phyloP scores from a whole-genome alignment of 1,139 yeast species.

The Barnettozyma hawaiiensis region DNA sequence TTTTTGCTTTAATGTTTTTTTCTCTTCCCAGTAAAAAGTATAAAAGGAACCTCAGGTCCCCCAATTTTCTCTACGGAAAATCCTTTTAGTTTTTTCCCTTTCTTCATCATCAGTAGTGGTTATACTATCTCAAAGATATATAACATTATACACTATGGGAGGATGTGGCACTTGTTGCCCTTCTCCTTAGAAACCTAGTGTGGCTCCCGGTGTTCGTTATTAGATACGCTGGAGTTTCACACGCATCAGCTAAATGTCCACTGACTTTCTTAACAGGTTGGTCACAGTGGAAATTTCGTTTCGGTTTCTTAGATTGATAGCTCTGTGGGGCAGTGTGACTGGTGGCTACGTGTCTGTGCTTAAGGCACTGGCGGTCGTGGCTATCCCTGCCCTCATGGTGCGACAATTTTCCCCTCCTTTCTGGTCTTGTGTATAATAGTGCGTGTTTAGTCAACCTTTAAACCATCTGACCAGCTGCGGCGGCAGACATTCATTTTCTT shows the following conservation, averaged over 20 bases:
- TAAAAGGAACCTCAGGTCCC: constrained; percentile 16
- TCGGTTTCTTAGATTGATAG: constrained; percentile 28
- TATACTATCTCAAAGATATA: constrained; percentile 59
- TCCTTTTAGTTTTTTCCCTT: constrained; percentile 3
- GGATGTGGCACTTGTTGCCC: constrained; percentile 12
- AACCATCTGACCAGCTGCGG: no score
- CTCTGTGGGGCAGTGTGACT: constrained; percentile 25
- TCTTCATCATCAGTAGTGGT: constrained; percentile 61
- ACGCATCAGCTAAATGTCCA: constrained; percentile 28
- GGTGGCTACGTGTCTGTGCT: constrained; percentile 16
- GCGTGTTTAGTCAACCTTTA: neutral
- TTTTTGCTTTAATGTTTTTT: neutral
- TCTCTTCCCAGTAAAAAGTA: constrained; percentile 8
- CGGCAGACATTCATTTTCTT: no score
- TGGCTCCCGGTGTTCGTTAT: constrained; percentile 23
- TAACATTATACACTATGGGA: constrained; percentile 34
- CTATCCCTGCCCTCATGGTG: constrained; percentile 26
- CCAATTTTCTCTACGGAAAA: constrained; percentile 6
- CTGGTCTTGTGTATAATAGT: neutral
- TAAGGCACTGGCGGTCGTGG: constrained; percentile 20
- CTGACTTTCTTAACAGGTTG: constrained; percentile 29
- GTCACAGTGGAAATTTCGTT: constrained; percentile 29
- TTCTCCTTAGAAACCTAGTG: constrained; percentile 26
- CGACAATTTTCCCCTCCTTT: constrained; percentile 21
- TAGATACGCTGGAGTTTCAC: constrained; percentile 20